Conservation (phyloP, 805 yeast genomes). For the Middelhovenomyces tepae region DNA sequence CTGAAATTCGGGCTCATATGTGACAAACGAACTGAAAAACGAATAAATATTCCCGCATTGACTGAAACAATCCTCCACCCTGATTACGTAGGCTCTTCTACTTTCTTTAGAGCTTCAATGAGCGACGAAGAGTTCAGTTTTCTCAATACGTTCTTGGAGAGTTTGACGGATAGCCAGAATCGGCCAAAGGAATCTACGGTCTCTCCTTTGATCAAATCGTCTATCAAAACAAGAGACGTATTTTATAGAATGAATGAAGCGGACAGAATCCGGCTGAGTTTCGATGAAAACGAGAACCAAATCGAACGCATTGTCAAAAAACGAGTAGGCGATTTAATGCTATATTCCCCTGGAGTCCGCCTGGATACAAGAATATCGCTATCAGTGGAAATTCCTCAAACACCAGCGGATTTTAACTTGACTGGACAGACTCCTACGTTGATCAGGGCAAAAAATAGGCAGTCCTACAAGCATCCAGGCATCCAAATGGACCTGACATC, state of each 20-base stretch:
- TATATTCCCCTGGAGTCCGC: conserved; percentile 67
- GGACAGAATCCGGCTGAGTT: conserved; percentile 22
- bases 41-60: conserved; percentile 24
- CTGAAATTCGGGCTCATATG: conserved; percentile 27
- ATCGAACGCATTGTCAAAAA: conserved; percentile 65
- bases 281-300: conserved; percentile 20
- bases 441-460: conserved; percentile 64
- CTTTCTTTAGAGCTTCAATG: conserved; percentile 24
- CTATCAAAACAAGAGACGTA: conserved; percentile 11
- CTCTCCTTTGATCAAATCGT: conserved; percentile 3
- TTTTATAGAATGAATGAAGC: conserved; percentile 8
- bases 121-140: conserved; percentile 19
- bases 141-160: conserved; percentile 17
- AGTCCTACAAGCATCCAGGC: conserved; percentile 62
- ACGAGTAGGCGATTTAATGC: conserved; percentile 60
- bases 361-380: conserved; percentile 72
- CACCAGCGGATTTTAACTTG: conserved; percentile 38
- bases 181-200: conserved; percentile 5
- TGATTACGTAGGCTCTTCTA: conserved; percentile 19
- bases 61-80: conserved; percentile 27
- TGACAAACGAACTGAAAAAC: conserved; percentile 19
- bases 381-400: conserved; percentile 61
- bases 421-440: conserved; percentile 44
- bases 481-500: conserved; percentile 26
- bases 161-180: conserved; percentile 13